Base-by-base conservation (phyloP, 139 green algal genomes). In the Chlorella ohadii region DNA sequence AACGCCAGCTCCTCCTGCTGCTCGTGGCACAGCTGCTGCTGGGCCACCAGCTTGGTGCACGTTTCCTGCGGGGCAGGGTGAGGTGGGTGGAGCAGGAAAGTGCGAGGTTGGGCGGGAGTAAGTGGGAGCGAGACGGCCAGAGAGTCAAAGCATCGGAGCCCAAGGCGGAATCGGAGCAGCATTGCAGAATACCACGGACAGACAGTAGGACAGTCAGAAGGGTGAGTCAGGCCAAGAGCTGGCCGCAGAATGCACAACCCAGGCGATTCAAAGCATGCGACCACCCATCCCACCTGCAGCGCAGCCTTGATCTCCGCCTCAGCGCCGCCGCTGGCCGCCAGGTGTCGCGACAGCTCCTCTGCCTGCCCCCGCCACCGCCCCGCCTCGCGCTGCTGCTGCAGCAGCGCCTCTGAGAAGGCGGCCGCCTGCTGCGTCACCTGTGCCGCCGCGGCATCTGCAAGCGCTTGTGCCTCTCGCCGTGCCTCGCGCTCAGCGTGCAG, bases 1-100 rank as follows among this genome's bases (percentile, higher is more conserved):
- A 84, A 75, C 6, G 55, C 28, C 47, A 84, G 79, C 67, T 84
- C 79, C 67, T 84, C 66, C 51, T 78, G 64, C 79, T 84, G 79
- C 51, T 68, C 79, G 47, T 84, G 64, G 51, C 79, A 78, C 66
- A 84, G 79, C 67, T 84, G 79, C 67, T 84, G 79, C 66, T 84
- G 79, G 25, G 51, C 44, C 44, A 84, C 66, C 66, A 84, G 79
- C 67, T 68, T 84, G 31, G 66, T 78, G 67, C 64, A 74, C 33
- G 79, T 84, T 44, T 84, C 79, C 66, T 70, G 55, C 65, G 55
- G 31, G 61, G n/a, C 2, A 11, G 41, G 44, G 3, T 16, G 20
- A 23, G 38, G 38, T 34, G 9, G 31, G 64, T 31, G 64, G 12
- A 3, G n/a, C 64, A 38, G 64, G n/a, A 25, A 16, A 51, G 44